Conservation (phyloP, 1,284 basidiomycete genomes). For the Malassezia caprae region DNA sequence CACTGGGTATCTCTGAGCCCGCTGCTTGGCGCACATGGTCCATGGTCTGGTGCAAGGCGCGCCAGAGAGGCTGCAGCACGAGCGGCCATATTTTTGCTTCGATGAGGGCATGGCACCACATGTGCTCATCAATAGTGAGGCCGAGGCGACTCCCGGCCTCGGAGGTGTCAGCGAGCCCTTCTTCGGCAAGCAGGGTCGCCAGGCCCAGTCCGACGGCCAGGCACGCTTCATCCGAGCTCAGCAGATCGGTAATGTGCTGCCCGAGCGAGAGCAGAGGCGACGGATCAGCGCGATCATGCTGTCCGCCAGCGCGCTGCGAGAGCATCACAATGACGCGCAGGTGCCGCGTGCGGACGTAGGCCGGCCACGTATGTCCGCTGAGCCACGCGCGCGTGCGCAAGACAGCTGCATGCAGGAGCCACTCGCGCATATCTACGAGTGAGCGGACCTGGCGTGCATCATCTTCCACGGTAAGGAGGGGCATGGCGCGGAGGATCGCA, state of each 20-base stretch:
- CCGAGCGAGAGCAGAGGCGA: not conserved
- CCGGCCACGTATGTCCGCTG: not conserved
- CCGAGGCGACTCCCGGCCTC: conserved; percentile 17
- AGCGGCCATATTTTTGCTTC: conserved; percentile 9
- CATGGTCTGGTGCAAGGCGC: not conserved
- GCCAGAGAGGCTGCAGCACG: conserved; percentile 1
- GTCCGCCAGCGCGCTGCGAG: not conserved
- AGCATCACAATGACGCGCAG: conserved; percentile 5
- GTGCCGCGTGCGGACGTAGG: conserved; percentile 1
- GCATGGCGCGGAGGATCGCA: not conserved
- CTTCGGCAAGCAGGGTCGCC: not conserved
- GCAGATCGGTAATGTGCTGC: not conserved
- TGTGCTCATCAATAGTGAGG: conserved; percentile 26
- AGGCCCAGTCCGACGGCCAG: conserved; percentile 5
- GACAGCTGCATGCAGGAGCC: conserved; percentile 10
- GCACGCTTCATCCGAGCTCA: not conserved
- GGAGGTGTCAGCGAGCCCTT: not conserved
- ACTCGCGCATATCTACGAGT: conserved; percentile 8
- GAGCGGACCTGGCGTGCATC: not conserved
- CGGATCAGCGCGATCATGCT: not conserved
- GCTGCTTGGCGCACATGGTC: not conserved
- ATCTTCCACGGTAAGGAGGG: not conserved
- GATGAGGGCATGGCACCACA: conserved; percentile 32
- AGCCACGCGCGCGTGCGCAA: not conserved
- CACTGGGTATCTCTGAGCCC: not conserved